Base-by-base conservation (phyloP, 2,329 filamentous ascomycete species). In the Didymella pinodella region DNA sequence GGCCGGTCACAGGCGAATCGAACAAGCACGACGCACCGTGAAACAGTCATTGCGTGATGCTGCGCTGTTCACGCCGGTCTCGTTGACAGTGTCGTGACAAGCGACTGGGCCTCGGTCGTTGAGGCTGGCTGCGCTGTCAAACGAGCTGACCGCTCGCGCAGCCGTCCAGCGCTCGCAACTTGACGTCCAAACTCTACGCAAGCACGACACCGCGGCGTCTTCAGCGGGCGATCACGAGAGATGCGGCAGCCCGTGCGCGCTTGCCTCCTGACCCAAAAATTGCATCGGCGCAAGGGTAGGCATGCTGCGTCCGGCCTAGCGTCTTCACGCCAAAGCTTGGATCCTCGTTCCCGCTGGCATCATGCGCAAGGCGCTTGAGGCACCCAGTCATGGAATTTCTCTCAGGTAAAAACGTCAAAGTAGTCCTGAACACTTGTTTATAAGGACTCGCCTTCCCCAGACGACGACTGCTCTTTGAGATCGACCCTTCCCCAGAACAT, bases 221-320 rank as follows among this genome's bases (percentile, higher is more conserved):
- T 51, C 54, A 40, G 48, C 36, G 48, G 69, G 51, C 67, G 66
- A 73, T 74, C 70, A 73, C 66, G 69, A 69, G 68, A 54, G 65
- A 32, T 56, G 59, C 62, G 66, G 66, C 65, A 69, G 70, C 22
- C 70, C 63, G 67, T 72, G 69, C 71, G 57, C 62, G 25, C 55
- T 59, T 70, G 55, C 69, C 70, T 73, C 67, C 67, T 74, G 70
- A 73, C 68, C 71, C 69, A 65, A 72, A 70, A 69, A 74, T 65
- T 65, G 62, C 64, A 60, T 46, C 44, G 47, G 48, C n/a, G 59
- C 65, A 71, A 67, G 69, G 65, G 28, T 66, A 63, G 18, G 52
- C 57, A 49, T 57, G 48, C 60, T 64, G 61, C 31, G 40, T 51
- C 36, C 5, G 52, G 69, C 22, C 62, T 72, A 73, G 71, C 54